Base-by-base conservation (phyloP, 768 basidiomycete genomes). In the Phallus indusiatus region DNA sequence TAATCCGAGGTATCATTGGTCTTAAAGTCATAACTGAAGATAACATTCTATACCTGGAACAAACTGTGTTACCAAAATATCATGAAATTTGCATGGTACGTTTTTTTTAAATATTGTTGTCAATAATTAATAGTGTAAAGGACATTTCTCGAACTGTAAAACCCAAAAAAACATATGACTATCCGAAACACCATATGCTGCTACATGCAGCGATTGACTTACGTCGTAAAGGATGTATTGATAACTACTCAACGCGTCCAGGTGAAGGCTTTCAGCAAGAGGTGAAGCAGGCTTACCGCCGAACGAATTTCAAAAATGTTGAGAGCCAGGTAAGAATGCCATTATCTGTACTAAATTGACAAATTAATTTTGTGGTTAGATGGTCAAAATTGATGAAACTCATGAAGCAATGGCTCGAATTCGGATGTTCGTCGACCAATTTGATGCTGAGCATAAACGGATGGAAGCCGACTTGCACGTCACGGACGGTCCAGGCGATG, bases 221-320 rank as follows among this genome's bases (percentile, higher is more conserved):
- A 11, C 24, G 37, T 1, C n/a, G 61, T 6, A 70, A 70, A 51
- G 70, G 70, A 28, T 67, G 69, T 7, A 64, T 61, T 2, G 66
- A 68, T 46, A 70, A 71, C 42, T 64, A 63, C 33, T 66, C 66
- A 4, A 71, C 71, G 20, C 62, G 65, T 11, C 60, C 64, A 11
- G 70, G 70, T 1, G 69, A 71, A 63, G 70, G 69, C 12, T 68
- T 70, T 37, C 69, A 69, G 22, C 71, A 72, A 64, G 69, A 70
- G 59, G 64, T 66, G 5, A 64, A 64, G 11, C 57, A 68, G 42
- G 67, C 70, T 9, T 72, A 64, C 60, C 49, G 51, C 11, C 71
- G 69, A 56, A 71, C 69, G 24, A 72, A 69, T 56, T 58, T 50
- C 42, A 69, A 70, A 52, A 50, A 70, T 53, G 67, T 65, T 18